These are phyloP conservation scores for Ziziphus jujuba DNA, from an alignment of 306 rosid genomes.

Conservation along the genomic window DNA sequence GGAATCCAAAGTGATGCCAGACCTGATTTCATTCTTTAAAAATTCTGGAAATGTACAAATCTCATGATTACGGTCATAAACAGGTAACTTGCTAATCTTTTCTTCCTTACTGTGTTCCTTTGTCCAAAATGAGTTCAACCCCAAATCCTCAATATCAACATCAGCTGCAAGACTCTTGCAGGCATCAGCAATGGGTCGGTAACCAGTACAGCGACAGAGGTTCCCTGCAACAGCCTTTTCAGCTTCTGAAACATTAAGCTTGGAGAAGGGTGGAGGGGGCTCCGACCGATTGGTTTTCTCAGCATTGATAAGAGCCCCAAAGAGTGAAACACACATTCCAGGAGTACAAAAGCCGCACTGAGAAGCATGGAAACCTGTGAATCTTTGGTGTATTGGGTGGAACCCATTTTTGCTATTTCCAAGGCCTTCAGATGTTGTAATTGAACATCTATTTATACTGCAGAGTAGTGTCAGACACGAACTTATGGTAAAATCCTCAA, in stretches of 20 bases:
- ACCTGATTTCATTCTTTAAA: conserved; percentile 49
- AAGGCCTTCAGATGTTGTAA: conserved; percentile 85
- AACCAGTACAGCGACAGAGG: conserved; percentile 96
- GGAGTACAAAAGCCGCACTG: conserved; percentile 97
- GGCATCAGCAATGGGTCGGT: conserved; percentile 86
- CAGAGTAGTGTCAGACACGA: conserved; percentile 87
- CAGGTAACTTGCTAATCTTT: conserved; percentile 50
- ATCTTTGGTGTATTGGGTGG: conserved; percentile 77
- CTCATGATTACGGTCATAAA: conserved; percentile 30
- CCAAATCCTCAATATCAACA: conserved; percentile 92
- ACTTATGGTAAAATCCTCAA: conserved; percentile 63
- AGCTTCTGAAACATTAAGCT: conserved; percentile 60
- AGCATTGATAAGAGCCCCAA: conserved; percentile 68
- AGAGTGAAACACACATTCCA: conserved; percentile 84
- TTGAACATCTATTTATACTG: conserved; percentile 65
- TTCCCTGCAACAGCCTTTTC: conserved; percentile 80
- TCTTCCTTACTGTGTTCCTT: conserved; percentile 54
- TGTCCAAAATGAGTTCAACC: conserved; percentile 74
- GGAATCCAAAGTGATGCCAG: conserved; percentile 37
- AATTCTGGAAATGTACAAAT: conserved; percentile 56
- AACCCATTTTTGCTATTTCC: conserved; percentile 80
- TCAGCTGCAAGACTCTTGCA: conserved; percentile 88
- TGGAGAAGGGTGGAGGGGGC: conserved; percentile 72
- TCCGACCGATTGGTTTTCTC: conserved; percentile 48
- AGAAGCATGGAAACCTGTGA: conserved; percentile 83